Evolutionary conservation across 106 monocot genomes (phyloP).

Genomic region (Phalaenopsis aphrodite): DNA sequence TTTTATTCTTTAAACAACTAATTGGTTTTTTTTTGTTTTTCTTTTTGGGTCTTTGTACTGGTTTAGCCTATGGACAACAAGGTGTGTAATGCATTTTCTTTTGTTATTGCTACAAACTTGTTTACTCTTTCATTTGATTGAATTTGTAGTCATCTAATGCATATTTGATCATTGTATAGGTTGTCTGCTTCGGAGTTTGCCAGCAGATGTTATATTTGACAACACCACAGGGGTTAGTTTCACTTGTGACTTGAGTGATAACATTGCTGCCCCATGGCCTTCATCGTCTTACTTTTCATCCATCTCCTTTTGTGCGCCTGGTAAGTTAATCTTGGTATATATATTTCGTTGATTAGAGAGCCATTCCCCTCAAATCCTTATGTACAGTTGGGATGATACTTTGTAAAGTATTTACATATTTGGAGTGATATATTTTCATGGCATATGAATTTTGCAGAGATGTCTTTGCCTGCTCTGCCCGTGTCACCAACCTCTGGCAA

Average conservation of each 20-base stretch:
- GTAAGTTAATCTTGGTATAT: conserved; percentile 19
- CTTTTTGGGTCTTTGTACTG: background rate
- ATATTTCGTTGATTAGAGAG: background rate
- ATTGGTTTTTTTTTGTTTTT: conserved; percentile 5
- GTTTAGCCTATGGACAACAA: conserved; percentile 88
- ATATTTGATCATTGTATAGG: conserved; percentile 37
- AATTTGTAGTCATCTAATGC: background rate
- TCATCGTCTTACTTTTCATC: conserved; percentile 90
- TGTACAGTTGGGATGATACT: background rate
- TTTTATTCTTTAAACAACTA: conserved; percentile 5
- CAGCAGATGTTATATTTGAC: conserved; percentile 81
- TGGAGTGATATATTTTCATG: background rate
- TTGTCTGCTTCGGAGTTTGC: conserved; percentile 89
- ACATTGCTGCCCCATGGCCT: conserved; percentile 98
- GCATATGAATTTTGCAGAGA: conserved; percentile 48
- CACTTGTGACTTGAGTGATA: conserved; percentile 95
- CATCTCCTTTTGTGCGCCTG: conserved; percentile 91
- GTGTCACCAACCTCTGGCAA: conserved; percentile 40
- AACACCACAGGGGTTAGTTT: conserved; percentile 87
- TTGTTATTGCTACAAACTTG: background rate
- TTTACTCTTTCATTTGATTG: background rate
- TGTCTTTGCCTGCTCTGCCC: conserved; percentile 86
- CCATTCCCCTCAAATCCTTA: background rate
- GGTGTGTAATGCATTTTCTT: conserved; percentile 34
- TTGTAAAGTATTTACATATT: background rate